A percentile compares a stretch with the other conserved stretches of the same genome.
Evolutionary conservation across 1,284 basidiomycete species (phyloP).

Genomic region (Pyrrhoderma noxium): DNA sequence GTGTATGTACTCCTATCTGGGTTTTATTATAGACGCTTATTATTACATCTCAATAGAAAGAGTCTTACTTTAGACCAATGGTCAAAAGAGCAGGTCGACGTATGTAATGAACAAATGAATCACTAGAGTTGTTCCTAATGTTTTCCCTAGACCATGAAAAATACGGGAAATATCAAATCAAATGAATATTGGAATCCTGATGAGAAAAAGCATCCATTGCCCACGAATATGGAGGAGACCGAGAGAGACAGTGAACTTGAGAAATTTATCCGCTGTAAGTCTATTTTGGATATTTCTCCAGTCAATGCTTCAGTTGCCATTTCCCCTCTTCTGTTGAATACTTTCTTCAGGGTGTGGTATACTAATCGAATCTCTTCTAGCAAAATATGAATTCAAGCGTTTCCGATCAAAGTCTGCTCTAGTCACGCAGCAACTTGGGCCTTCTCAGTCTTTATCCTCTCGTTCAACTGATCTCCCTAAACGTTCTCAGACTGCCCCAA

Average conservation of each 20-base stretch:
- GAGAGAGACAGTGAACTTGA: conserved; percentile 81
- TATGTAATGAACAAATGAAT: conserved; percentile 29
- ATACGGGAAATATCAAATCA: conserved; percentile 69
- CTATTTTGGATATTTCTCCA: not conserved
- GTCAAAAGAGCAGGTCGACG: conserved; percentile 81
- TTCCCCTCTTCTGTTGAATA: conserved; percentile 4
- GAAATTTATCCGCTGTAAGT: conserved; percentile 71
- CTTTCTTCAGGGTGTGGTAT: not conserved
- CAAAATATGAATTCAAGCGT: conserved; percentile 67
- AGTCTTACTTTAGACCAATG: conserved; percentile 78
- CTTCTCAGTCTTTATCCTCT: conserved; percentile 19
- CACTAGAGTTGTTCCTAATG: no score
- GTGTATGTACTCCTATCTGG: conserved; percentile 44
- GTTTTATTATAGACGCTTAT: conserved; percentile 19
- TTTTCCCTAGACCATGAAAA: conserved; percentile 52
- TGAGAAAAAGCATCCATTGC: conserved; percentile 68
- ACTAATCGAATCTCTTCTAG: conserved; percentile 30
- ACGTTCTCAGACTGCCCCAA: conserved; percentile 15
- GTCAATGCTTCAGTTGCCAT: not conserved
- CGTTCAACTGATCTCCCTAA: not conserved
- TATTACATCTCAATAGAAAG: conserved; percentile 48
- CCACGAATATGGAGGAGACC: conserved; percentile 68
- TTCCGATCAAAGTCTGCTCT: conserved; percentile 32
- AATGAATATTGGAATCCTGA: conserved; percentile 73
- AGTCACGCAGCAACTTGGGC: conserved; percentile 20